Evolutionary conservation across 225 moss, liverwort and hornwort genomes (phyloP).

Genomic region (Polytrichum formosum): DNA sequence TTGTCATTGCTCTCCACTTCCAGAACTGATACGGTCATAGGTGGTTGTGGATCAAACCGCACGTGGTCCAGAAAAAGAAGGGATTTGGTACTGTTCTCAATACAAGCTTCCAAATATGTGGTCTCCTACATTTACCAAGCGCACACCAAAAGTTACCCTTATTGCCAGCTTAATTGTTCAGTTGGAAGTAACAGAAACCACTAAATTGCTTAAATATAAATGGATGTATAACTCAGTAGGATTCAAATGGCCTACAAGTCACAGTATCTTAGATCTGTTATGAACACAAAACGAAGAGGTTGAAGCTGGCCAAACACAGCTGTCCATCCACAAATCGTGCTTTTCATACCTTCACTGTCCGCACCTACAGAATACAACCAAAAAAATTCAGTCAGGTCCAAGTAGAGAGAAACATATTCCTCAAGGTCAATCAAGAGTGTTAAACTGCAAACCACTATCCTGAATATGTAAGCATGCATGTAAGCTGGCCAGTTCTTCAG

Average conservation of each 20-base stretch:
- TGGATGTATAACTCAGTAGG: too few species aligned
- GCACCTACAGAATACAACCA: conserved; percentile 76
- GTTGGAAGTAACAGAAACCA: too few species aligned
- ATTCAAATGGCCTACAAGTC: too few species aligned
- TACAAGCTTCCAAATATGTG: conserved; percentile 94
- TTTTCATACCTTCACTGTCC: conserved; percentile 81
- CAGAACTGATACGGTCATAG: conserved; percentile 64
- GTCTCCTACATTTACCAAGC: conserved; percentile 58
- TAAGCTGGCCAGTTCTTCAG: conserved; percentile 18
- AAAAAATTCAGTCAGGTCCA: not conserved
- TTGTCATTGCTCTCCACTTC: conserved; percentile 72
- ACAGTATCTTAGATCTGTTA: too few species aligned
- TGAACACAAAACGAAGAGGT: too few species aligned
- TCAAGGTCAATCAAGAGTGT: conserved; percentile 8
- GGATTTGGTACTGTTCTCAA: conserved; percentile 94
- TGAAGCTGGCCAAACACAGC: too few species aligned
- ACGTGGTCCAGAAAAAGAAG: conserved; percentile 94
- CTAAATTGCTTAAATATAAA: too few species aligned
- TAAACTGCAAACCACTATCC: conserved; percentile 14
- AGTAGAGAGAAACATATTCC: conserved; percentile 5
- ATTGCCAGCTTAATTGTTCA: too few species aligned
- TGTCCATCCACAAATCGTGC: too few species aligned
- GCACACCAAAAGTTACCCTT: too few species aligned
- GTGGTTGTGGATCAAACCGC: conserved; percentile 86
- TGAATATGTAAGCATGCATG: not conserved